Percentiles rank a stretch among this genome's conserved stretches.
Evolutionary conservation across 805 yeast species (phyloP).

Genomic region (Candida qinlingensis): DNA sequence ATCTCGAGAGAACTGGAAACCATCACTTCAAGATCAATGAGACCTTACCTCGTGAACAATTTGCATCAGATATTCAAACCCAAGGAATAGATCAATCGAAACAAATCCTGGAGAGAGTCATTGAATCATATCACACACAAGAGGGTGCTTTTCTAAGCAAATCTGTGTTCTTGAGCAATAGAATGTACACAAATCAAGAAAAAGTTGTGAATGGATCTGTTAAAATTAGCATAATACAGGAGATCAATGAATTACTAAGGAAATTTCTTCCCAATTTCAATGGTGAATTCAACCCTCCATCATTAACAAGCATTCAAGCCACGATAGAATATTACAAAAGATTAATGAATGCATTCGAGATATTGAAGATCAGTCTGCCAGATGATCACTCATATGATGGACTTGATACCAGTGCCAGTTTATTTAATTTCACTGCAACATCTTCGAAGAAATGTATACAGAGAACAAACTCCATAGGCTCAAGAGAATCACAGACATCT

Average conservation of each 20-base stretch:
- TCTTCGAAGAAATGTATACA: background rate
- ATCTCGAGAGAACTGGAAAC: background rate
- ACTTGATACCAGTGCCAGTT: no score
- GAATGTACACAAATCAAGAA: slow-evolving; percentile 12
- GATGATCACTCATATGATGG: background rate
- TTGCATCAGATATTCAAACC: slow-evolving; percentile 4
- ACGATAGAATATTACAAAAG: slow-evolving; percentile 20
- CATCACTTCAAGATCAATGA: background rate
- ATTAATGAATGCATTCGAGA: slow-evolving; percentile 23
- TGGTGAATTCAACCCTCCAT: background rate
- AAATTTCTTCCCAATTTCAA: slow-evolving; percentile 6
- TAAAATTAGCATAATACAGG: slow-evolving; percentile 22
- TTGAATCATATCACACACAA: slow-evolving; percentile 17
- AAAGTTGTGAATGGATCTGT: slow-evolving; percentile 18
- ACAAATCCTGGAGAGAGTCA: slow-evolving; percentile 11
- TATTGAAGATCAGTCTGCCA: slow-evolving; percentile 2
- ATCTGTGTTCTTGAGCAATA: slow-evolving; percentile 13
- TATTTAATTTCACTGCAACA: background rate
- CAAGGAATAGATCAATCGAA: slow-evolving; percentile 9
- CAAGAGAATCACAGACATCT: background rate
- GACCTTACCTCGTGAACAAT: slow-evolving; percentile 4
- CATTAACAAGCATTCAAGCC: slow-evolving; percentile 7
- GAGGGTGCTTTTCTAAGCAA: slow-evolving; percentile 15
- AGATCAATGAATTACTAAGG: slow-evolving; percentile 13
- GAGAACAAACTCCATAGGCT: background rate